phyloP scores from a whole-genome alignment of 2,329 filamentous ascomycete genomes.

The Raffaelea arxii region DNA sequence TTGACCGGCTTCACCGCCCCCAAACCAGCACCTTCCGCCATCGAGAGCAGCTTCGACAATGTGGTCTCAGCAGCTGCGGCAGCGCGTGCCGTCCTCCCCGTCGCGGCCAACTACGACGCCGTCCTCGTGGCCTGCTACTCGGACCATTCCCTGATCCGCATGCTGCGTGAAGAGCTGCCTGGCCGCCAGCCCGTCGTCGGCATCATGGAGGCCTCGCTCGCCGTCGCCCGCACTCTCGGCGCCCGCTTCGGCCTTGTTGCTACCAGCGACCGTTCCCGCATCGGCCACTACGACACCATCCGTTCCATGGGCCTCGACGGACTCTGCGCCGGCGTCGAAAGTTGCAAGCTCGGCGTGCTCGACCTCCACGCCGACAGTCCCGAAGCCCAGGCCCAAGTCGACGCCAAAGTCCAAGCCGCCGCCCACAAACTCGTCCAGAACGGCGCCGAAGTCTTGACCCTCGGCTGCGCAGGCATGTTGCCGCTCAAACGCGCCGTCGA shows the following conservation, averaged over 20 bases:
- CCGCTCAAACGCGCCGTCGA: slow-evolving; percentile 12
- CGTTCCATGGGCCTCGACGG: slow-evolving; percentile 10
- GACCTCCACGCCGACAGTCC: slow-evolving; percentile 10
- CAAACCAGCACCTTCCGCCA: slow-evolving; percentile 9
- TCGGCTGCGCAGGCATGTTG: slow-evolving; percentile 13
- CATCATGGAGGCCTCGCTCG: slow-evolving; percentile 15
- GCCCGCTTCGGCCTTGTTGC: slow-evolving; percentile 11
- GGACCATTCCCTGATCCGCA: slow-evolving; percentile 12
- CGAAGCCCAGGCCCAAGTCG: slow-evolving; percentile 4
- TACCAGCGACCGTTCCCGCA: slow-evolving; percentile 10
- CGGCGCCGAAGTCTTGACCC: slow-evolving; percentile 11
- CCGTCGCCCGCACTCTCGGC: slow-evolving; percentile 11
- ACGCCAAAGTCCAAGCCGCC: slow-evolving; percentile 4
- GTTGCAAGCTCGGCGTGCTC: slow-evolving; percentile 12
- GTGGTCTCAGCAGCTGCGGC: slow-evolving; percentile 13
- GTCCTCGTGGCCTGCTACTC: slow-evolving; percentile 15
- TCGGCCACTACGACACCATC: slow-evolving; percentile 9
- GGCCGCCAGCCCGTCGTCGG: slow-evolving; percentile 11
- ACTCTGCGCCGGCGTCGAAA: slow-evolving; percentile 11
- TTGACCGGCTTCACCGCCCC: slow-evolving; percentile 13
- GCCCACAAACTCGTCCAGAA: slow-evolving; percentile 5
- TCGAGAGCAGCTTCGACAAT: slow-evolving; percentile 13
- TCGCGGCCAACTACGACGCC: slow-evolving; percentile 13
- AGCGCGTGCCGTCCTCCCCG: slow-evolving; percentile 11
- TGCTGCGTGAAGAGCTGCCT: slow-evolving; percentile 13